Percentiles rank a stretch among this genome's conserved stretches.
These are phyloP conservation scores for Anacardium occidentale DNA, from an alignment of 345 rosid genomes.

Conservation along the genomic window DNA sequence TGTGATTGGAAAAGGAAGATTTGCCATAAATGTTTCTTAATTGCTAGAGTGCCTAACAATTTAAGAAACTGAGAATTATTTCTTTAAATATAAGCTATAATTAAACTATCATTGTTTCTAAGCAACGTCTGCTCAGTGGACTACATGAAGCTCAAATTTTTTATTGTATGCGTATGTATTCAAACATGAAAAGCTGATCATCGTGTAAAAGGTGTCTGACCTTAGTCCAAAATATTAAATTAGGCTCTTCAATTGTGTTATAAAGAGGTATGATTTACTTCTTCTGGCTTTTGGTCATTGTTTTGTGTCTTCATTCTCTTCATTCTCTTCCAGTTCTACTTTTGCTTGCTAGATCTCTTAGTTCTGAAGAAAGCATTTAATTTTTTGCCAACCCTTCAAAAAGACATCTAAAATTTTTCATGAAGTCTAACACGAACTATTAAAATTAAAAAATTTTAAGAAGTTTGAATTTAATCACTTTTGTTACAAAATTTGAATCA, in stretches of 20 bases:
- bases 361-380: background rate
- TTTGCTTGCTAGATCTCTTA: background rate
- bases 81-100: background rate
- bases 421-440: background rate
- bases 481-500: background rate
- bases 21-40: background rate
- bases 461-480: no score
- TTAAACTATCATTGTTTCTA: background rate
- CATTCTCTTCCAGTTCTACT: background rate
- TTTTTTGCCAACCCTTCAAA: background rate
- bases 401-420: background rate
- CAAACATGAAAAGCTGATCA: background rate
- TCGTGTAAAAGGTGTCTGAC: background rate
- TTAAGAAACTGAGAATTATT: background rate
- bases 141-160: background rate
- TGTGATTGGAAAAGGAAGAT: conserved; percentile 5
- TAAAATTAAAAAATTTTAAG: background rate
- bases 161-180: background rate
- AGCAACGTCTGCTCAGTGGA: background rate
- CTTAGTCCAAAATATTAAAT: background rate
- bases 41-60: background rate
- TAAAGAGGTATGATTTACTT: background rate
- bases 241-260: background rate
- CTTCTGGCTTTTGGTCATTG: background rate
- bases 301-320: background rate